Conservation (phyloP, 176 grass and related monocot genomes). For the Coix lacrymajobi region DNA sequence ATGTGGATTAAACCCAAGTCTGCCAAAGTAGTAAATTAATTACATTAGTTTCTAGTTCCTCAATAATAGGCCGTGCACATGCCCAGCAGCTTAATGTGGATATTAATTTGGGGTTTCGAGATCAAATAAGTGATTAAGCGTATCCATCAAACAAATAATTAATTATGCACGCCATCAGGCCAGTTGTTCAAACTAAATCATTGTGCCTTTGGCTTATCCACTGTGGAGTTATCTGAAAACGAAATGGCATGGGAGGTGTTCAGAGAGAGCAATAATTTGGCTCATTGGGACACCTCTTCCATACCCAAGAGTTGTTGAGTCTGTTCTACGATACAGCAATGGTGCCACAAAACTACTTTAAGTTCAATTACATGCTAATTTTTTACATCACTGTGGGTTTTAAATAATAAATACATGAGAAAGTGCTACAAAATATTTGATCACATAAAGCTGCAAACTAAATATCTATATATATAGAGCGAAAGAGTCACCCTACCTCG, state of each 20-base stretch:
- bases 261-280: neutral
- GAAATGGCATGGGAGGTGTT: neutral
- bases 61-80: neutral
- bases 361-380: neutral
- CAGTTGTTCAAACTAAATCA: neutral
- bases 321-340: neutral
- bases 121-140: neutral
- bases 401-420: too few species aligned
- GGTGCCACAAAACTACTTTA: neutral
- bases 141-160: constrained; percentile 13
- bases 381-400: neutral
- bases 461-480: neutral
- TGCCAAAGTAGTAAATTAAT: neutral
- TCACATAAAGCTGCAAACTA: neutral
- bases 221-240: neutral
- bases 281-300: neutral
- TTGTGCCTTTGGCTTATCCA: constrained; percentile 3
- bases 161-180: neutral
- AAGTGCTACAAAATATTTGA: too few species aligned
- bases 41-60: neutral
- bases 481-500: too few species aligned
- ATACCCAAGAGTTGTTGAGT: neutral
- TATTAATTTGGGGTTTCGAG: neutral
- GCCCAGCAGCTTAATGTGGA: neutral
- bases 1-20: neutral